A percentile compares a stretch with the other conserved stretches of the same genome.
These are phyloP conservation scores for Trichosanthes truncata DNA, from an alignment of 306 rosid species.

Conservation along the genomic window DNA sequence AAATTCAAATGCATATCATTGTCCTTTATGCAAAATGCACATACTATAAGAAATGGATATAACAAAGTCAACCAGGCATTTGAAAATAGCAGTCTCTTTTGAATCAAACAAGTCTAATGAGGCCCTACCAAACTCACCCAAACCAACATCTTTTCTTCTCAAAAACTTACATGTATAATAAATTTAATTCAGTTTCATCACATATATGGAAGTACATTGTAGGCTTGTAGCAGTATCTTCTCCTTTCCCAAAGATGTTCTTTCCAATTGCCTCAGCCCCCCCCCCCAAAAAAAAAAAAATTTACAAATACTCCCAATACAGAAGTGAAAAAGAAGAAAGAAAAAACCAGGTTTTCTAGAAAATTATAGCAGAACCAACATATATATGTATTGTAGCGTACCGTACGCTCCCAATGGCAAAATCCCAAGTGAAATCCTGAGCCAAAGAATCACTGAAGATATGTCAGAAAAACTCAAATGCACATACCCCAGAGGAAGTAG, in stretches of 20 bases:
- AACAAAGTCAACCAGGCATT: background rate
- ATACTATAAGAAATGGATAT: background rate
- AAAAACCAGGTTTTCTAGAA: background rate
- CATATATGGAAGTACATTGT: constrained; percentile 24
- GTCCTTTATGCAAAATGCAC: background rate
- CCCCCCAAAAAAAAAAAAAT: too few species aligned
- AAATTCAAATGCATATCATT: background rate
- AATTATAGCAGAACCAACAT: constrained; percentile 1
- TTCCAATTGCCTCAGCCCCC: background rate
- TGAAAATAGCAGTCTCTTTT: background rate
- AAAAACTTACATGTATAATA: constrained; percentile 7
- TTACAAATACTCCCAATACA: constrained; percentile 8
- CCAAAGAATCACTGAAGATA: background rate
- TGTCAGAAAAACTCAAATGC: background rate
- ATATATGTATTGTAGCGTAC: background rate
- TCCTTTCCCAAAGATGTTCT: background rate
- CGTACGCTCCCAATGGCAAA: background rate
- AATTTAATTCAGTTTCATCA: constrained; percentile 22
- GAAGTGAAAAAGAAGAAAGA: background rate
- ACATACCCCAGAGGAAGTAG: background rate
- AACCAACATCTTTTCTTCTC: background rate
- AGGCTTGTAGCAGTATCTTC: background rate
- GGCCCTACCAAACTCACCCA: constrained; percentile 2
- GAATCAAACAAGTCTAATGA: background rate
- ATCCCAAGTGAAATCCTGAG: constrained; percentile 10